Conservation (phyloP, 352 stramenopile genomes). For the Thraustotheca clavata region DNA sequence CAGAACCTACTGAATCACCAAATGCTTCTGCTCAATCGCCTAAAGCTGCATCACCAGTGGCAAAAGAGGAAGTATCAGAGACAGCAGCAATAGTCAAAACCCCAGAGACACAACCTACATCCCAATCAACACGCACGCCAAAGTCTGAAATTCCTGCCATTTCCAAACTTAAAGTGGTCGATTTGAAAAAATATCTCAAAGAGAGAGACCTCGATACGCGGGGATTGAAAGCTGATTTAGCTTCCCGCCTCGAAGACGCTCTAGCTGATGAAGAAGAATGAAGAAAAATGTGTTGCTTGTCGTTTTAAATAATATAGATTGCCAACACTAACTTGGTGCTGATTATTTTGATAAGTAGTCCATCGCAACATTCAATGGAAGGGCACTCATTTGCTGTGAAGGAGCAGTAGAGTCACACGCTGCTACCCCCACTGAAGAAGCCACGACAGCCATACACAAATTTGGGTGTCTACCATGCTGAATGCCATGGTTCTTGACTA, state of each 20-base stretch:
- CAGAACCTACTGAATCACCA: background rate
- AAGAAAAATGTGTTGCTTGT: slow-evolving; percentile 22
- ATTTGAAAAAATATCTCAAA: slow-evolving; percentile 57
- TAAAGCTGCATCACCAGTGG: background rate
- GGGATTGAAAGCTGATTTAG: slow-evolving; percentile 52
- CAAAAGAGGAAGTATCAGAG: background rate
- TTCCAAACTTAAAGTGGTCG: slow-evolving; percentile 47
- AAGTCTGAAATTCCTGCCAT: slow-evolving; percentile 26
- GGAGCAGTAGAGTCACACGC: background rate
- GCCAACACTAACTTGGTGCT: background rate
- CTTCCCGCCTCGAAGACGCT: slow-evolving; percentile 51
- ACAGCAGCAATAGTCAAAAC: background rate
- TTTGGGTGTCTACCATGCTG: background rate
- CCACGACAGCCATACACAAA: background rate
- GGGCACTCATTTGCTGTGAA: background rate
- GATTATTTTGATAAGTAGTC: background rate
- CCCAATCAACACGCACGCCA: slow-evolving; percentile 14
- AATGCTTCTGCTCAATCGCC: background rate
- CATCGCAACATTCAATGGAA: background rate
- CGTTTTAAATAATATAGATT: background rate
- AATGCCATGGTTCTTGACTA: background rate
- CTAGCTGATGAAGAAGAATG: slow-evolving; percentile 28
- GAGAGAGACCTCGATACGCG: slow-evolving; percentile 61
- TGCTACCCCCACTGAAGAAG: background rate
- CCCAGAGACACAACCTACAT: background rate